phyloP scores from a whole-genome alignment of 345 rosid genomes.

The Excoecaria agallocha region DNA sequence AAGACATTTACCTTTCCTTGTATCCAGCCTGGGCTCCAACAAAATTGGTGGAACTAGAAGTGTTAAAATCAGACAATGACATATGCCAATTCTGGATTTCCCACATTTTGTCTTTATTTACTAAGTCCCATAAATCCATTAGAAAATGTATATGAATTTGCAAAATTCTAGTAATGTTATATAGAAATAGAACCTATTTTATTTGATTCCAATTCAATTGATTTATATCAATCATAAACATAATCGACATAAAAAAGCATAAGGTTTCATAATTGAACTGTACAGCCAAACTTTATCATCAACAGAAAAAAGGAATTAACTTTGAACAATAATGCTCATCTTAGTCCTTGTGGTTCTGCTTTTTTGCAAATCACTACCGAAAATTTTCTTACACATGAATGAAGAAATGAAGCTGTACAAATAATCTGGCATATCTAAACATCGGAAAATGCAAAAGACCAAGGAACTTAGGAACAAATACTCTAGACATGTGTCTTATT shows the following conservation, averaged over 20 bases:
- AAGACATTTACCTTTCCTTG: too few relatives aligned
- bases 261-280: not conserved
- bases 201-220: too few relatives aligned
- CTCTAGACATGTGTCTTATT: constrained; percentile 46
- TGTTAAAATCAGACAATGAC: too few relatives aligned
- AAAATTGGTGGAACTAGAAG: too few relatives aligned
- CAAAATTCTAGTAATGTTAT: too few relatives aligned
- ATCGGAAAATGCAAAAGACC: constrained; percentile 23
- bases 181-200: too few relatives aligned
- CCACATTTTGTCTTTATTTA: too few relatives aligned
- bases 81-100: too few relatives aligned
- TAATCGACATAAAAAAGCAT: too few relatives aligned
- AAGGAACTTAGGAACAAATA: constrained; percentile 30
- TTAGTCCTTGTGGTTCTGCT: constrained; percentile 15
- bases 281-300: not conserved
- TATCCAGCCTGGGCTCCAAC: constrained; percentile 9
- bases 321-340: not conserved
- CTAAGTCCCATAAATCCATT: too few relatives aligned
- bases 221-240: too few relatives aligned
- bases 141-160: too few relatives aligned
- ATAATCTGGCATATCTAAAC: constrained; percentile 45
- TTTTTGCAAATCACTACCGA: constrained; percentile 37
- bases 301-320: not conserved
- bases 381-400: constrained; percentile 75
- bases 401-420: constrained; percentile 81